Evolutionary conservation across 202 grass and related monocot species (phyloP).

Genomic region (Hordeum pubiflorum): DNA sequence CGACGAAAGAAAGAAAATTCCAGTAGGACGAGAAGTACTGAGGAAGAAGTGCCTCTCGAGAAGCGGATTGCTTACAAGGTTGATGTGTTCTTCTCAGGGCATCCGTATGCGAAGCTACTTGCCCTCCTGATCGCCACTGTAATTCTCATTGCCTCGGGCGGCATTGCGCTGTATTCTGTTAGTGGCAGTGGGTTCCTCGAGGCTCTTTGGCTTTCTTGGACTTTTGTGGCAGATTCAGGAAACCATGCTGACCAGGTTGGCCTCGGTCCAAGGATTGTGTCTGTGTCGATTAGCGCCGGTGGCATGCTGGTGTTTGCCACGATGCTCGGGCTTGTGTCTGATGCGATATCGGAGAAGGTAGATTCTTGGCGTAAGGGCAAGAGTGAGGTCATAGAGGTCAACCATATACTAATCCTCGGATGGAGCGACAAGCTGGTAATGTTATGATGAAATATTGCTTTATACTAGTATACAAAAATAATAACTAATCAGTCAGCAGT

Average conservation of each 20-base stretch:
- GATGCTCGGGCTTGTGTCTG: conserved; percentile 94
- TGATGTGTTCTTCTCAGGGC: conserved; percentile 91
- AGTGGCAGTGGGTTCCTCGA: conserved; percentile 66
- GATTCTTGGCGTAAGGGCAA: conserved; percentile 99
- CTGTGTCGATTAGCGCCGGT: conserved; percentile 78
- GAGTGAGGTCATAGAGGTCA: conserved; percentile 95
- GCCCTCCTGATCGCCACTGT: conserved; percentile 78
- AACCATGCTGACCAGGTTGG: conserved; percentile 92
- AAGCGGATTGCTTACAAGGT: conserved; percentile 90
- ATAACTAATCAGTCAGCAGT: neutral
- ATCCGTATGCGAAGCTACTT: conserved; percentile 88
- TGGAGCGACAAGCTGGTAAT: conserved; percentile 99
- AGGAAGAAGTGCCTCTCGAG: conserved; percentile 76
- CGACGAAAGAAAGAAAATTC: conserved; percentile 31
- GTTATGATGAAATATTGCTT: conserved; percentile 8
- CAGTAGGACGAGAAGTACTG: conserved; percentile 13
- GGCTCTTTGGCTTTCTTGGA: conserved; percentile 98
- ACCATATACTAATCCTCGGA: conserved; percentile 94
- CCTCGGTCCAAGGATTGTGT: conserved; percentile 76
- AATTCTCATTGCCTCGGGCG: conserved; percentile 75
- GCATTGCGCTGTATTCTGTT: conserved; percentile 66
- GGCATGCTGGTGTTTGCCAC: conserved; percentile 98
- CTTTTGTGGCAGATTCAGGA: conserved; percentile 97
- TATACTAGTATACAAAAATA: neutral
- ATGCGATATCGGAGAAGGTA: conserved; percentile 98